phyloP scores from a whole-genome alignment of 352 stramenopile species.

The Phytophthora palmivora region DNA sequence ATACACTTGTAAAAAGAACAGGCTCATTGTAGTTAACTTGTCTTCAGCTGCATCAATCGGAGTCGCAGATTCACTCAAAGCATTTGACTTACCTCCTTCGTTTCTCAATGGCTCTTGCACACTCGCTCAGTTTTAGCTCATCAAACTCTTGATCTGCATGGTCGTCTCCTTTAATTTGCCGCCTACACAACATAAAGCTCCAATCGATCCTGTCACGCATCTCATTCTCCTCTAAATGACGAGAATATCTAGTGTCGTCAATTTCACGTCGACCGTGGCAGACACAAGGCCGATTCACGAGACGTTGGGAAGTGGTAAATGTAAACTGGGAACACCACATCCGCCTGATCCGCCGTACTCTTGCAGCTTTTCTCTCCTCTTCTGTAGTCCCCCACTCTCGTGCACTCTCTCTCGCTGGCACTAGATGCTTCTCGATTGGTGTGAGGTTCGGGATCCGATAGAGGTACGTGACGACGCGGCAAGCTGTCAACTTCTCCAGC shows the following conservation, averaged over 20 bases:
- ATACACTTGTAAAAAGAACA: slow-evolving; percentile 5
- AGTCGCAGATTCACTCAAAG: background rate
- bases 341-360: slow-evolving; percentile 13
- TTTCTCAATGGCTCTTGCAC: background rate
- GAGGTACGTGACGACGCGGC: slow-evolving; percentile 80
- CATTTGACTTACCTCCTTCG: background rate
- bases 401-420: slow-evolving; percentile 46
- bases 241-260: background rate
- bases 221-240: background rate
- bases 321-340: slow-evolving; percentile 78
- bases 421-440: slow-evolving; percentile 50
- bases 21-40: too few relatives aligned
- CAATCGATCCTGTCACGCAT: background rate
- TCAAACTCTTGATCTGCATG: background rate
- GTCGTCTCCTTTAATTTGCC: too few relatives aligned
- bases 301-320: slow-evolving; percentile 67
- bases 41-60: background rate
- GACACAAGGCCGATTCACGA: background rate
- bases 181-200: too few relatives aligned
- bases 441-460: slow-evolving; percentile 66
- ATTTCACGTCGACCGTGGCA: background rate
- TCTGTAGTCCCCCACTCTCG: slow-evolving; percentile 11
- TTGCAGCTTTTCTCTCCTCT: background rate
- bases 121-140: background rate
- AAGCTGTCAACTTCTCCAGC: slow-evolving; percentile 48